A percentile compares a stretch with the other conserved stretches of the same genome.
Conservation (phyloP, 257 asterid genomes). For the Voacanga thouarsii region DNA sequence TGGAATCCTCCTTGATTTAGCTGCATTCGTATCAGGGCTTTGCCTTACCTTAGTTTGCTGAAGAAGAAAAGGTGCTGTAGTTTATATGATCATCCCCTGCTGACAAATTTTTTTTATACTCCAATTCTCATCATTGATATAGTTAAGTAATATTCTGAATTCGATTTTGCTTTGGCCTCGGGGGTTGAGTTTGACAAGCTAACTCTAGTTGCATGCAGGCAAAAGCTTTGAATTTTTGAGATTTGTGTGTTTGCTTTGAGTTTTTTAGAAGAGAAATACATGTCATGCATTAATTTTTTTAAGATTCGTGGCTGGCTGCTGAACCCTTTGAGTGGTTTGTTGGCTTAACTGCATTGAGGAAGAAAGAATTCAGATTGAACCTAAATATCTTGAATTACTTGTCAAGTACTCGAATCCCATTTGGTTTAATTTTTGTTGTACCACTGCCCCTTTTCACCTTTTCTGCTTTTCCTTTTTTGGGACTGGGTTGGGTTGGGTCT, state of each 20-base stretch:
- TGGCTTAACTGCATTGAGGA: no score
- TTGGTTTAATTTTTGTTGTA: background rate
- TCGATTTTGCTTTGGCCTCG: background rate
- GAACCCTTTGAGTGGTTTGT: slow-evolving; percentile 11
- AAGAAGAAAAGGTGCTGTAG: slow-evolving; percentile 52
- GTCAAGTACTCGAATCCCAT: background rate
- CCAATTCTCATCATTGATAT: background rate
- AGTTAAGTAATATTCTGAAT: no score
- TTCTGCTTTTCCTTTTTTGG: background rate
- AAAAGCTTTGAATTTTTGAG: background rate
- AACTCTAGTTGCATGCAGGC: background rate
- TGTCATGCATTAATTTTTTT: background rate
- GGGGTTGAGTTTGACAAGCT: background rate
- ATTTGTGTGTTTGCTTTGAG: slow-evolving; percentile 24
- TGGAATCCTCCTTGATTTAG: background rate
- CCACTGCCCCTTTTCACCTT: background rate
- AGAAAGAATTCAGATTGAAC: no score
- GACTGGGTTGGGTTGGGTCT: no score
- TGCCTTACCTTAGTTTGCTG: slow-evolving; percentile 47
- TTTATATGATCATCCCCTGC: background rate
- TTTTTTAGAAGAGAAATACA: slow-evolving; percentile 28
- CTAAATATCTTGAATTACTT: background rate
- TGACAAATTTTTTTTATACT: background rate
- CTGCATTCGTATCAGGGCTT: slow-evolving; percentile 12
- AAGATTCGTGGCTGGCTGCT: background rate